phyloP scores from a whole-genome alignment of 139 green algal species.

The Tetradesmus lagerheimii region DNA sequence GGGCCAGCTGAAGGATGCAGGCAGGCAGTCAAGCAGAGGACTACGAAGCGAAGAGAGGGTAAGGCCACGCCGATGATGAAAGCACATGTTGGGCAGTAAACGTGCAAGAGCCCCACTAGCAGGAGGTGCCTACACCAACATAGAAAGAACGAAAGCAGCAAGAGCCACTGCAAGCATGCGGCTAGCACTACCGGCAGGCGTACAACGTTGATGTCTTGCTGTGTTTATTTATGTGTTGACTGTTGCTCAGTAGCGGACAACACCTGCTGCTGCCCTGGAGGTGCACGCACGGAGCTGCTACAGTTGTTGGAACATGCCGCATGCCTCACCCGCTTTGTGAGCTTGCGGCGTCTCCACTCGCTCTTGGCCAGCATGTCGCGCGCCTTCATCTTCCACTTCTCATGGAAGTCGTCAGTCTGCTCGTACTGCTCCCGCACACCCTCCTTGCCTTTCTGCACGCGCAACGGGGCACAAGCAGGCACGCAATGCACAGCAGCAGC shows the following conservation, averaged over 20 bases:
- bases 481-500: not conserved
- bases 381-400: slow-evolving; percentile 85
- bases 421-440: slow-evolving; percentile 85
- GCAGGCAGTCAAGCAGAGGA: not conserved
- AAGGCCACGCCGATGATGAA: too few relatives aligned
- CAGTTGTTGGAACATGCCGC: not conserved
- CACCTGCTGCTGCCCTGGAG: not conserved
- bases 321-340: slow-evolving; percentile 76
- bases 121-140: too few relatives aligned
- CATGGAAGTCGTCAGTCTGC: slow-evolving; percentile 87
- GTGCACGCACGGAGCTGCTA: not conserved
- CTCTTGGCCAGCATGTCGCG: slow-evolving; percentile 84
- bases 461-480: not conserved
- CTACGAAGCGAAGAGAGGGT: too few relatives aligned
- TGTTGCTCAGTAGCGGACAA: not conserved
- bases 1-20: too few relatives aligned
- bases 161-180: too few relatives aligned
- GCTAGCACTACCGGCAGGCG: not conserved
- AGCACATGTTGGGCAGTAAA: too few relatives aligned
- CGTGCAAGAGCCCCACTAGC: too few relatives aligned
- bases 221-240: too few relatives aligned
- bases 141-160: too few relatives aligned
- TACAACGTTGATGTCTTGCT: too few relatives aligned
- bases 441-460: slow-evolving; percentile 64
- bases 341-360: slow-evolving; percentile 84